Conservation (phyloP, 306 rosid genomes). For the Vigna radiata region DNA sequence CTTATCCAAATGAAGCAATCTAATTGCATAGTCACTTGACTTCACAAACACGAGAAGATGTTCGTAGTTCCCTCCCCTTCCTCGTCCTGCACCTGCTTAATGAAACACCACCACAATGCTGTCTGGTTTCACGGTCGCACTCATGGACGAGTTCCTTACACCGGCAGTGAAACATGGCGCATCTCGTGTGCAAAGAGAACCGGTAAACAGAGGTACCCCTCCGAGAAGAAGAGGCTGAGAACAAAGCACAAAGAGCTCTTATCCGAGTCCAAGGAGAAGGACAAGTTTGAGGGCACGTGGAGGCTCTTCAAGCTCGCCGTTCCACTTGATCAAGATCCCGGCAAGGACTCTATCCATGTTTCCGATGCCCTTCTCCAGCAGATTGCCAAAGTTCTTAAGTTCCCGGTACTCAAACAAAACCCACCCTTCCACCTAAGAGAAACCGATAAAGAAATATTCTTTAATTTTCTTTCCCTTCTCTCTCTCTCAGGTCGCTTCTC, state of each 20-base stretch:
- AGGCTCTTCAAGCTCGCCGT: constrained; percentile 81
- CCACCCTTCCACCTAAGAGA: not conserved
- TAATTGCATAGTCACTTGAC: not conserved
- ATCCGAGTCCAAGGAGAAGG: constrained; percentile 38
- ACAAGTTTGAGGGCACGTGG: constrained; percentile 82
- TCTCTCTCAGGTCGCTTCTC: constrained; percentile 74
- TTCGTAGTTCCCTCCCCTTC: constrained; percentile 55
- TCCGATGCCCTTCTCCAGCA: constrained; percentile 73
- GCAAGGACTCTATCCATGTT: constrained; percentile 74
- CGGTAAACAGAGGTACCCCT: constrained; percentile 87
- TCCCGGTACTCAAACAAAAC: constrained; percentile 54
- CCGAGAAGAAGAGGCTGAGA: constrained; percentile 85
- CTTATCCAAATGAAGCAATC: constrained; percentile 42
- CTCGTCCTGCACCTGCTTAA: constrained; percentile 35
- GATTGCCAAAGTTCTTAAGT: constrained; percentile 77
- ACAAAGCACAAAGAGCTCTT: constrained; percentile 62
- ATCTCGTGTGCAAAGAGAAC: constrained; percentile 68
- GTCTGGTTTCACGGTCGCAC: constrained; percentile 39
- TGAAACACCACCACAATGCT: constrained; percentile 47
- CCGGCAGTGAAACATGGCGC: constrained; percentile 49
- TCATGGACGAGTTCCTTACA: constrained; percentile 25
- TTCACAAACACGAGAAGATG: constrained; percentile 46
- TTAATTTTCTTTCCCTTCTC: not conserved
- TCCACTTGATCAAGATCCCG: constrained; percentile 74
- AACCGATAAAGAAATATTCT: not conserved